Evolutionary conservation across 2,329 filamentous ascomycete species (phyloP).

Genomic region (Penicillium brevicompactum): DNA sequence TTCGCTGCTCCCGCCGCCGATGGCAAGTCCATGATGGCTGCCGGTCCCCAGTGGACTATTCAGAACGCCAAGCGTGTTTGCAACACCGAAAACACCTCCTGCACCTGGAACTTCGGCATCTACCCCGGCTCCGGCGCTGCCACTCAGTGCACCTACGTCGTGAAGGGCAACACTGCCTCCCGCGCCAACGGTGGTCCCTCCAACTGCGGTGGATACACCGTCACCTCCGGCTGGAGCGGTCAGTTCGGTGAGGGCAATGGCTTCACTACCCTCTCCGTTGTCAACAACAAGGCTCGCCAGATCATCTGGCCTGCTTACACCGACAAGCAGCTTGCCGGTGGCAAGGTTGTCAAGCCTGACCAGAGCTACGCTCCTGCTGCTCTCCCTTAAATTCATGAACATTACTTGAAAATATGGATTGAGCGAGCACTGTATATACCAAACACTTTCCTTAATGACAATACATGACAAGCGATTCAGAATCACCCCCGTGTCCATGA

Average conservation of each 20-base stretch:
- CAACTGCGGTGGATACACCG: slow-evolving; percentile 53
- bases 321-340: slow-evolving; percentile 52
- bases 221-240: slow-evolving; percentile 59
- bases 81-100: slow-evolving; percentile 41
- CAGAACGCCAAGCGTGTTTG: slow-evolving; percentile 45
- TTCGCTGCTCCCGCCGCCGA: slow-evolving; percentile 37
- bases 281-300: slow-evolving; percentile 43
- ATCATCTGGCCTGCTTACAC: slow-evolving; percentile 59
- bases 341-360: slow-evolving; percentile 53
- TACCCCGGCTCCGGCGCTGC: slow-evolving; percentile 32
- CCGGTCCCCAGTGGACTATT: slow-evolving; percentile 47
- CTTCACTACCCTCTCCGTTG: slow-evolving; percentile 58
- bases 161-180: slow-evolving; percentile 39
- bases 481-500: background rate
- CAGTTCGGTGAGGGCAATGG: slow-evolving; percentile 56
- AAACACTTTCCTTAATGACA: slow-evolving; percentile 10
- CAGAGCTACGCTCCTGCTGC: slow-evolving; percentile 47
- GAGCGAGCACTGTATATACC: background rate
- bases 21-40: slow-evolving; percentile 45
- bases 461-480: slow-evolving; percentile 1
- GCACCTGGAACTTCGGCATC: slow-evolving; percentile 51
- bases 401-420: background rate
- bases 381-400: slow-evolving; percentile 22
- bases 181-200: slow-evolving; percentile 44
- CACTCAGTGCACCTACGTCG: slow-evolving; percentile 45